Evolutionary conservation across 192 early-diverging fungal genomes (phyloP), one percentile per base, ranked within the genome.

Genomic region (Dispira simplex): DNA sequence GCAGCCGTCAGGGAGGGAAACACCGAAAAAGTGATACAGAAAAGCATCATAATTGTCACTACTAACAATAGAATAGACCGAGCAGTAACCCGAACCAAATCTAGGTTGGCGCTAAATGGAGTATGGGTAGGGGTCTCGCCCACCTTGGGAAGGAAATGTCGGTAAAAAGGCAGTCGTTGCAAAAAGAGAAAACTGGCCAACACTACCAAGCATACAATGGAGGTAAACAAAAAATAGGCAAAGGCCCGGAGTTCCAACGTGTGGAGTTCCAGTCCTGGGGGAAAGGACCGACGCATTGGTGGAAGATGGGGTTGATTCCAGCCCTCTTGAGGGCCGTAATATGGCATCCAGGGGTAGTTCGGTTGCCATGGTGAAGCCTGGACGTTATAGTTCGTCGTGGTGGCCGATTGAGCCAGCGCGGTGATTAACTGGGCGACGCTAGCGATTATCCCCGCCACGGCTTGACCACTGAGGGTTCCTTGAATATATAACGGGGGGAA

Each of bases 1-100:
- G 83, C 70, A 0, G 83, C 72, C 2, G 88, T 91, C 45, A 90
- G 75, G 11, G 88, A 84, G 0, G 89, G 89, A 67, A 84, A 91
- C 11, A 90, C 68, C 13, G 81, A 74, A 16, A 91, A 68, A 0
- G 89, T 91, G 47, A 89, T 67, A 11, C 76, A 63, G 70, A 86
- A 89, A 39, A 82, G 75, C 23, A 85, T 68, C 5, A 76, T 65
- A 8, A 86, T 74, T 13, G 79, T 45, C 10, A 45, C n/a, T 11
- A 62, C 46, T 13, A 62, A 45, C 26, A 39, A n/a, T n/a, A 20
- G 43, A 39, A 62, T 62, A 13, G 59, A 62, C 44, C 43, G 59
- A 32, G 14, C 59, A 0, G 59, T 62, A 3, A 2, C 18, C 18
- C 11, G 23, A 5, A 62, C 59, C 59, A 62, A 45, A 12, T 5